Conservation (phyloP, 352 stramenopile species). For the Phytophthora nicotianae region DNA sequence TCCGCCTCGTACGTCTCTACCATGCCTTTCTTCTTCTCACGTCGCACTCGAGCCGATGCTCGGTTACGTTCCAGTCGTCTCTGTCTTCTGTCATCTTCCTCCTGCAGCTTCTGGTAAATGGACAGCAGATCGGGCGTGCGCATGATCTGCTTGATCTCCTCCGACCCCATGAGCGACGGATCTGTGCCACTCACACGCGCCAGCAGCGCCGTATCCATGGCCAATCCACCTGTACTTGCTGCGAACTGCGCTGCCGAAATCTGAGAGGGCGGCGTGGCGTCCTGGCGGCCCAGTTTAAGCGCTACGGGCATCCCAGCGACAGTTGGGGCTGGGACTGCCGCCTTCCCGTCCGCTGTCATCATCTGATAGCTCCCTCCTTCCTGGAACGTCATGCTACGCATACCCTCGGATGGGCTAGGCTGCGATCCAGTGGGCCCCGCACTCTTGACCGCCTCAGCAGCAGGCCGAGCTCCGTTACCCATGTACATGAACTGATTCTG, state of each 20-base stretch:
- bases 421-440: conserved; percentile 6
- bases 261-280: conserved; percentile 38
- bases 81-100: conserved; percentile 84
- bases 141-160: conserved; percentile 92
- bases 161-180: conserved; percentile 73
- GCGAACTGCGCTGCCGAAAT: conserved; percentile 86
- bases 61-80: conserved; percentile 80
- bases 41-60: conserved; percentile 77
- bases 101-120: conserved; percentile 90
- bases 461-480: conserved; percentile 21
- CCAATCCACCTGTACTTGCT: conserved; percentile 76
- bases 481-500: conserved; percentile 61
- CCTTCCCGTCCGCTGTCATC: conserved; percentile 36
- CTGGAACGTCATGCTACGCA: conserved; percentile 70
- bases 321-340: conserved; percentile 2
- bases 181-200: conserved; percentile 83
- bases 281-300: conserved; percentile 42
- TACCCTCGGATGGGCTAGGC: conserved; percentile 57
- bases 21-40: conserved; percentile 90
- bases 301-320: conserved; percentile 11
- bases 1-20: conserved; percentile 87
- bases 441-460: conserved; percentile 8
- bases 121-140: conserved; percentile 78
- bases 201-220: conserved; percentile 80
- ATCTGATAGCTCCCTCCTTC: conserved; percentile 41